Evolutionary conservation across 2,329 filamentous ascomycete species (phyloP).

Genomic region (Colletotrichum endophyticum): DNA sequence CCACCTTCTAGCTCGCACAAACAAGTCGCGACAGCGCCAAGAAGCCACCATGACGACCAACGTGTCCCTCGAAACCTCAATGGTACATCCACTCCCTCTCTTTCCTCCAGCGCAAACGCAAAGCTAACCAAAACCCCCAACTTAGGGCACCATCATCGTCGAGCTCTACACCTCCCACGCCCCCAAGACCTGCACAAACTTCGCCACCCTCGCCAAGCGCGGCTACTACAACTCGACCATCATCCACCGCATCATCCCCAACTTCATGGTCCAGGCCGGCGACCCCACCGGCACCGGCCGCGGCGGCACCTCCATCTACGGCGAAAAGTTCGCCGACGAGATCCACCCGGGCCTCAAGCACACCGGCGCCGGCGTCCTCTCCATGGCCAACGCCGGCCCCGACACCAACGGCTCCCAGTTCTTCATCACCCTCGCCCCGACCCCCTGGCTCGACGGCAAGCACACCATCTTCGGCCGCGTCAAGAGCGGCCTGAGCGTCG

Average conservation of each 20-base stretch:
- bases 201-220: constrained; percentile 76
- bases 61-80: constrained; percentile 82
- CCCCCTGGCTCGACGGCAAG: constrained; percentile 96
- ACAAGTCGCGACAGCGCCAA: neutral
- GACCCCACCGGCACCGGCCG: constrained; percentile 94
- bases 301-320: constrained; percentile 88
- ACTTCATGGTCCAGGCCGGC: constrained; percentile 96
- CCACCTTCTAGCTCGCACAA: neutral
- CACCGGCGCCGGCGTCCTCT: constrained; percentile 90
- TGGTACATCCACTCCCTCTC: constrained; percentile 61
- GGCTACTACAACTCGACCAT: constrained; percentile 88
- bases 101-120: neutral
- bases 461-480: constrained; percentile 97
- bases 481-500: constrained; percentile 79
- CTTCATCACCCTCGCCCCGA: constrained; percentile 92
- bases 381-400: constrained; percentile 94
- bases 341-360: constrained; percentile 81
- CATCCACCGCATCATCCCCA: constrained; percentile 93
- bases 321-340: constrained; percentile 94
- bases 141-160: constrained; percentile 78
- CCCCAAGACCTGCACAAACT: constrained; percentile 89
- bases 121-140: neutral
- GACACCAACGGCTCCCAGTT: constrained; percentile 96
- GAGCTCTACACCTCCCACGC: constrained; percentile 93
- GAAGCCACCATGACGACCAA: constrained; percentile 71